These are phyloP conservation scores for Ogataea saltuana DNA, from an alignment of 805 yeast species.

Conservation along the genomic window DNA sequence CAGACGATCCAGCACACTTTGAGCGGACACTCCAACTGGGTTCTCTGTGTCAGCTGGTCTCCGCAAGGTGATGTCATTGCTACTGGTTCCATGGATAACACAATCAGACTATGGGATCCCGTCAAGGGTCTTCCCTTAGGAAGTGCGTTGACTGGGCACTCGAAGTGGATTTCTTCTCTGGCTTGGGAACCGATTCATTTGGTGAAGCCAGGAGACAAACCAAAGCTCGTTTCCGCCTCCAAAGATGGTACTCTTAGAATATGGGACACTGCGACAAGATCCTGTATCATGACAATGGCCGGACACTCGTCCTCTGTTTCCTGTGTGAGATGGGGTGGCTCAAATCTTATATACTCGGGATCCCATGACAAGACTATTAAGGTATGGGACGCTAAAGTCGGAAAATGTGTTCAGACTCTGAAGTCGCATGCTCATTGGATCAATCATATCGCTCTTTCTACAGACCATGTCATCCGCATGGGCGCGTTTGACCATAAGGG, in stretches of 20 bases:
- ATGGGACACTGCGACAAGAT: slow-evolving; percentile 81
- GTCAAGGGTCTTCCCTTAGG: slow-evolving; percentile 74
- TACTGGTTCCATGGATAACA: slow-evolving; percentile 93
- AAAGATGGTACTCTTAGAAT: slow-evolving; percentile 87
- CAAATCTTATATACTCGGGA: slow-evolving; percentile 77
- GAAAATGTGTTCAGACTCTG: slow-evolving; percentile 74
- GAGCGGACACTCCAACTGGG: slow-evolving; percentile 91
- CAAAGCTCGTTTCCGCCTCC: slow-evolving; percentile 81
- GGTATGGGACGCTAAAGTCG: slow-evolving; percentile 84
- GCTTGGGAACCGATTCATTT: slow-evolving; percentile 95
- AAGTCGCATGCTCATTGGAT: slow-evolving; percentile 98
- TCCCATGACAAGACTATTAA: slow-evolving; percentile 94
- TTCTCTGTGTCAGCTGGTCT: slow-evolving; percentile 84
- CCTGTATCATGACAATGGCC: slow-evolving; percentile 66
- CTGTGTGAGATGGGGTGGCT: slow-evolving; percentile 97
- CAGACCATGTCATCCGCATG: slow-evolving; percentile 82
- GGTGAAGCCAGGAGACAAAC: slow-evolving; percentile 61
- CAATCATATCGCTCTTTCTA: slow-evolving; percentile 86
- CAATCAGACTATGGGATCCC: slow-evolving; percentile 86
- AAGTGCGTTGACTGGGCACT: slow-evolving; percentile 73
- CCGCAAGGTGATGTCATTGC: slow-evolving; percentile 92
- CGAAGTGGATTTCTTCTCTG: slow-evolving; percentile 85
- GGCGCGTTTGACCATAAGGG: slow-evolving; percentile 87
- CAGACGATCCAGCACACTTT: slow-evolving; percentile 85
- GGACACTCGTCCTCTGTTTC: slow-evolving; percentile 91